Evolutionary conservation across 768 basidiomycete species (phyloP), one percentile per base, ranked within the genome.

Genomic region (Gautieria morchelliformis): DNA sequence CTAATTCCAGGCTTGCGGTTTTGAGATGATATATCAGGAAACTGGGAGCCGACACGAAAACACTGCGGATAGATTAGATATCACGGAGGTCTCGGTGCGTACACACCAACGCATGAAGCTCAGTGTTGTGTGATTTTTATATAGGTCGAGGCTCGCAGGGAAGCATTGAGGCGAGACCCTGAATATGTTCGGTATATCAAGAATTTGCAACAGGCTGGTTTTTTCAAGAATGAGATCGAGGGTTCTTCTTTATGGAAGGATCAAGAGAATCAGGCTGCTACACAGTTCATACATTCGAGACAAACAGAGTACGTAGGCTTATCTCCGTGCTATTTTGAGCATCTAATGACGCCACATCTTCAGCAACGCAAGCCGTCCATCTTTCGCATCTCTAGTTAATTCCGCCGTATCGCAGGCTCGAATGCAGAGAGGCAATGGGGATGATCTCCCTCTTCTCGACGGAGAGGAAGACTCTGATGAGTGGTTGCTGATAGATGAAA

Each of bases 1-100:
- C 14, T 20, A 24, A 20, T 47, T 20, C 45, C 65, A 94, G 87
- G 85, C 93, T 2, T 91, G 91, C 61, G 96, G 96, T 1, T 97
- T 97, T 60, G 96, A 99, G 73, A 99, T 98, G 78, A 78, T 96
- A 41, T 97, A 89, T 67, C 85, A 89, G 67, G 93, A 93, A 66
- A 86, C 81, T 58, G 85, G 87, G 69, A 73, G 78, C 48, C 80
- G 81, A 42, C 70, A 72, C 57, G 75, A 75, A 41, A 63, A 65
- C 19, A 74, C 79, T 47, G 84, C 86, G 42, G 47, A 56, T 55
- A 8, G 30, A 15, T 32, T 53, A 32, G 53, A 53, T 42, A 30
- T 24, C 30, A 20, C 24, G 49, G 41, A 45, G 2, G 35, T 27
- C 35, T 17, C 27, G 53, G 52, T 53, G 19, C 30, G 52, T 58